A percentile compares a stretch with the other conserved stretches of the same genome.
These are phyloP conservation scores for Calonectria hongkongensis DNA, from an alignment of 2,329 filamentous ascomycete genomes.

Conservation along the genomic window DNA sequence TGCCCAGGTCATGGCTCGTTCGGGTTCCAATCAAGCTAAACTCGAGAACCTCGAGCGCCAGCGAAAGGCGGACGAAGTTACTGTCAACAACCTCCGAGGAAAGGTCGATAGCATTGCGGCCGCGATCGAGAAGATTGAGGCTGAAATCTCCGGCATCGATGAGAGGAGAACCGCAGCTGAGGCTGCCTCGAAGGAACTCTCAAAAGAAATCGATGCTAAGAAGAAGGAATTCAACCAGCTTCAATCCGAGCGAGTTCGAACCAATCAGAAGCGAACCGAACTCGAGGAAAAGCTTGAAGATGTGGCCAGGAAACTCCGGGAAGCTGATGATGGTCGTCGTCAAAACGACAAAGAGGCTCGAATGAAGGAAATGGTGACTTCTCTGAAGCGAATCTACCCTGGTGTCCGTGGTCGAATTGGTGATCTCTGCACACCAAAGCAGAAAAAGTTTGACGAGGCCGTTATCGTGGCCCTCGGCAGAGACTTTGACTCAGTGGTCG, in stretches of 20 bases:
- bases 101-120: slow-evolving; percentile 88
- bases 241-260: slow-evolving; percentile 87
- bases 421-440: slow-evolving; percentile 95
- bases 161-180: slow-evolving; percentile 81
- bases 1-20: slow-evolving; percentile 88
- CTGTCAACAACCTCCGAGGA: slow-evolving; percentile 90
- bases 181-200: slow-evolving; percentile 78
- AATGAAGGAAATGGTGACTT: slow-evolving; percentile 88
- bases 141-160: slow-evolving; percentile 80
- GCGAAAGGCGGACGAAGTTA: slow-evolving; percentile 92
- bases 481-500: slow-evolving; percentile 95
- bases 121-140: slow-evolving; percentile 82
- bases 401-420: slow-evolving; percentile 93
- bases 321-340: slow-evolving; percentile 89
- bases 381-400: slow-evolving; percentile 92
- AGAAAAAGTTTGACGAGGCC: slow-evolving; percentile 96
- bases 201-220: slow-evolving; percentile 87
- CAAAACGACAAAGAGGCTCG: slow-evolving; percentile 88
- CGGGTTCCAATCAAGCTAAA: slow-evolving; percentile 86
- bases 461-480: slow-evolving; percentile 93
- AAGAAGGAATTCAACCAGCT: slow-evolving; percentile 93
- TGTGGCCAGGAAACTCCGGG: slow-evolving; percentile 85
- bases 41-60: slow-evolving; percentile 92
- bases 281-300: slow-evolving; percentile 94
- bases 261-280: slow-evolving; percentile 88